Base-by-base conservation (phyloP, 805 yeast species). In the Lachancea sp. region DNA sequence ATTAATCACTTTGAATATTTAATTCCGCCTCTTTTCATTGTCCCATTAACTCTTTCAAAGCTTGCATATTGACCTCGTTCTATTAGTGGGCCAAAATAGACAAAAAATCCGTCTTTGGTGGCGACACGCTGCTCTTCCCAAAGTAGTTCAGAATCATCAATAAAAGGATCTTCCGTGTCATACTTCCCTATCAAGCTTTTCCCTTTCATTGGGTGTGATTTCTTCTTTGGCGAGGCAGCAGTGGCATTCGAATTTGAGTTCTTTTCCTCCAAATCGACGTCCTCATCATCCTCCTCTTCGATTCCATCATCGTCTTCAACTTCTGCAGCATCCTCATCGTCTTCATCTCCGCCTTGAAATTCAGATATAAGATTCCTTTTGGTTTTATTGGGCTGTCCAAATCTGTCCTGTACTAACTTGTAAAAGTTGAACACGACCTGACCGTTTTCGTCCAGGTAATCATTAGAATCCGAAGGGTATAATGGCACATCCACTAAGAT, bases 101-200 rank as follows among this genome's bases (percentile, higher is more conserved):
- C 96, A 54, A 91, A 93, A 61, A 90, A 93, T 1, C 98, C 99
- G 58, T 93, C 98, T 52, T 85, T 85, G 0, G 96, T 89, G 1
- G 91, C 81, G 2, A 91, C 90, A 8, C 95, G 81, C 57, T 85
- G 95, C 62, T 90, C 96, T 65, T 93, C 99, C 85, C 93, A 85
- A 46, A 79, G 76, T 54, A 89, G 69, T 65, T 93, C 99, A 13
- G 87, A 77, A 65, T 93, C 99, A 67, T 93, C 99, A 47, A 93
- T 93, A 58, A 93, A 93, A 2, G 98, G 99, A 64, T 93, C 99
- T 49, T 85, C 81, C 40, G 78, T 72, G 61, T 93, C 99, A 65
- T 93, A 93, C 59, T 86, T 88, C 2, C 96, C 96, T 30, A 89
- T 87, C 52, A 85, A 78, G 43, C 89, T 76, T 57, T 83, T 83